Evolutionary conservation across 1,139 yeast genomes (phyloP).

Genomic region (Kurtzmaniella natalensis): DNA sequence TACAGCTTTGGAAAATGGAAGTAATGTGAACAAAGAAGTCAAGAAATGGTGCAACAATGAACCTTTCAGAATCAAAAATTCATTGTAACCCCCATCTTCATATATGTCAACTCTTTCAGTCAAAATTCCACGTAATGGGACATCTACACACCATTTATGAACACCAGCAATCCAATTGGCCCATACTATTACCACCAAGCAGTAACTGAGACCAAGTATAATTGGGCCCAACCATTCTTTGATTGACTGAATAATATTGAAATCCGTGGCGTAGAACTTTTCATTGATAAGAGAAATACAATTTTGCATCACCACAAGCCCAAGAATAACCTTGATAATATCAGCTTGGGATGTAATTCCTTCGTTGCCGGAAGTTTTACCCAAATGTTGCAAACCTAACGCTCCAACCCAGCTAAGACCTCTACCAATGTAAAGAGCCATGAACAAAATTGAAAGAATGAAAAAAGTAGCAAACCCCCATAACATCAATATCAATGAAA

Average conservation of each 20-base stretch:
- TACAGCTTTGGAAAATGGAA: conserved; percentile 5
- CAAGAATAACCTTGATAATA: not conserved
- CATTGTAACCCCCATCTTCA: conserved; percentile 6
- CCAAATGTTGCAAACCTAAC: no score
- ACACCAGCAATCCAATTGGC: conserved; percentile 18
- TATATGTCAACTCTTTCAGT: not conserved
- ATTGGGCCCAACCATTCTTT: not conserved
- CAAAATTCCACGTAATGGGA: conserved; percentile 14
- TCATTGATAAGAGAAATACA: not conserved
- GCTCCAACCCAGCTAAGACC: no score
- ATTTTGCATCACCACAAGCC: not conserved
- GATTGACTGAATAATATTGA: not conserved
- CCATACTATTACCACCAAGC: conserved; percentile 12
- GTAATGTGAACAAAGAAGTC: conserved; percentile 12
- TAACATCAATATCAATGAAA: conserved; percentile 50
- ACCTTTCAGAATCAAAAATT: conserved; percentile 11
- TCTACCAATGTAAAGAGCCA: conserved; percentile 38
- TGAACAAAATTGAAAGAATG: conserved; percentile 28
- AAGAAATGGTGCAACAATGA: conserved; percentile 18
- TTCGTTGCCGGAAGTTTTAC: not conserved
- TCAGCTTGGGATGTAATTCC: not conserved
- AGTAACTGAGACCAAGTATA: not conserved
- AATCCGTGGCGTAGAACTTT: not conserved
- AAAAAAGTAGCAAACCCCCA: conserved; percentile 69
- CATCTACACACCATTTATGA: conserved; percentile 24